phyloP scores from a whole-genome alignment of 768 basidiomycete species.

The Leccinum subtestaceum region DNA sequence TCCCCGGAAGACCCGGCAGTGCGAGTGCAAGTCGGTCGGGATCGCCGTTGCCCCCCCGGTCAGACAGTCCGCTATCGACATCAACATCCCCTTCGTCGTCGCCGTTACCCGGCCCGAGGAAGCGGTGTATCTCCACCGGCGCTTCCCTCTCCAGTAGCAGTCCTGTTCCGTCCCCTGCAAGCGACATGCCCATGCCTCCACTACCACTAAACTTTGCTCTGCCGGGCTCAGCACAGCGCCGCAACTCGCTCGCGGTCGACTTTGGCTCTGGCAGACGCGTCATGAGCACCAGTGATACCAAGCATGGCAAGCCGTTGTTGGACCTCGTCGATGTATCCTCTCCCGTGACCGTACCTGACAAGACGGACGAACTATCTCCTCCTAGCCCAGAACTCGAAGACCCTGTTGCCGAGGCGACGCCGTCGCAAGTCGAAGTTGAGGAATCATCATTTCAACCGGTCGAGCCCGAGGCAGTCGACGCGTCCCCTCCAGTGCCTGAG shows the following conservation, averaged over 20 bases:
- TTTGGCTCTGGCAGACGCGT: conserved; percentile 24
- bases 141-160: conserved; percentile 13
- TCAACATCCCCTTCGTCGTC: conserved; percentile 1
- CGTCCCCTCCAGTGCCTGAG: conserved; percentile 3
- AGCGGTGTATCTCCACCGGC: conserved; percentile 31
- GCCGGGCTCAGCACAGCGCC: conserved; percentile 9
- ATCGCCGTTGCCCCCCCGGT: conserved; percentile 14
- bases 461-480: conserved; percentile 4
- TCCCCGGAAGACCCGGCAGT: background rate
- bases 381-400: background rate
- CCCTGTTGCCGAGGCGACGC: background rate
- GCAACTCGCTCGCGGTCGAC: conserved; percentile 30
- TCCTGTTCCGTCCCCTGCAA: conserved; percentile 1
- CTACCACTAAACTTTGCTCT: conserved; percentile 19
- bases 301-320: background rate
- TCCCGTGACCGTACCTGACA: background rate
- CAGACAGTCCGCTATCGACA: conserved; percentile 13
- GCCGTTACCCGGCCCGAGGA: conserved; percentile 19
- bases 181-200: conserved; percentile 24
- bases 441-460: background rate
- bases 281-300: conserved; percentile 14
- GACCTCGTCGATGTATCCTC: conserved; percentile 5
- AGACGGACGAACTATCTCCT: background rate
- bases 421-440: background rate
- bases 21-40: conserved; percentile 4